Conservation (phyloP, 345 rosid species). For the Populus pruinosa region DNA sequence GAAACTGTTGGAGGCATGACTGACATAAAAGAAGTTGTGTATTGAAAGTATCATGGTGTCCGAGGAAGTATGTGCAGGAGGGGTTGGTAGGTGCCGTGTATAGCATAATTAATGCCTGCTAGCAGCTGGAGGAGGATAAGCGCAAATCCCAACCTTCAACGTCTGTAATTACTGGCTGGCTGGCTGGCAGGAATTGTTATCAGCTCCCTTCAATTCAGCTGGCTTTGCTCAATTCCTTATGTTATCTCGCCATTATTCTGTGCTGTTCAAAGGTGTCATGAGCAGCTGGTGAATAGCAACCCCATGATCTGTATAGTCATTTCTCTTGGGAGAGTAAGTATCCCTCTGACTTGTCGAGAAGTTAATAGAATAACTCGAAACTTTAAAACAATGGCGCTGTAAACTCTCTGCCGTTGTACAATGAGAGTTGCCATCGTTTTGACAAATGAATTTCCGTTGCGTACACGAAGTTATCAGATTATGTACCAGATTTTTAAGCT, state of each 20-base stretch:
- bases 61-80: background rate
- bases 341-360: slow-evolving; percentile 1
- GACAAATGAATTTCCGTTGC: background rate
- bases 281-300: slow-evolving; percentile 1
- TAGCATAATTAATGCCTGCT: slow-evolving; percentile 11
- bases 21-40: background rate
- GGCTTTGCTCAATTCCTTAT: slow-evolving; percentile 18
- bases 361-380: background rate
- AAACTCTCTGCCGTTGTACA: background rate
- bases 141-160: slow-evolving; percentile 14
- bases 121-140: slow-evolving; percentile 14
- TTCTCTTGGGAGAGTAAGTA: background rate
- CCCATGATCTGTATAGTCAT: background rate
- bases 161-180: slow-evolving; percentile 10
- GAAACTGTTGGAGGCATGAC: background rate
- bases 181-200: slow-evolving; percentile 15
- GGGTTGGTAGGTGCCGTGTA: slow-evolving; percentile 10
- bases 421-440: background rate
- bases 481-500: background rate
- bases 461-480: background rate
- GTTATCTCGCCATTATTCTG: background rate
- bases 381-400: background rate
- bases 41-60: background rate
- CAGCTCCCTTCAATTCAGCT: slow-evolving; percentile 9
- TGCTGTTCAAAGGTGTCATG: background rate